Base-by-base conservation (phyloP, 2,329 filamentous ascomycete species). In the Fusarium goolgardi region DNA sequence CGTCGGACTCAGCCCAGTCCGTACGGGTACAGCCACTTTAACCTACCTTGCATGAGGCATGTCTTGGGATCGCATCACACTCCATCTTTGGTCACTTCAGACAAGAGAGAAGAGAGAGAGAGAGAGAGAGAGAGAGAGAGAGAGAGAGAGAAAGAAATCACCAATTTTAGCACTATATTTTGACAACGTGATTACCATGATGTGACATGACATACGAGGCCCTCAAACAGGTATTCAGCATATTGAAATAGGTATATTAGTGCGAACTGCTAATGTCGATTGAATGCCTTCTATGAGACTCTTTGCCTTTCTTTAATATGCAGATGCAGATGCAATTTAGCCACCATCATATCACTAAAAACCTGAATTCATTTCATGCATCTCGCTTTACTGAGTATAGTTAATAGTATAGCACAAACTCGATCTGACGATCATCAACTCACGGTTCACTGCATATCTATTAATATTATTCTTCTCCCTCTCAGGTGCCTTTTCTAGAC, bases 21-120 rank as follows among this genome's bases (percentile, higher is more conserved):
- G 46, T 50, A 50, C n/a, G 21, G 41, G 63, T 63, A 69, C 53
- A 66, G 65, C 65, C 65, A 68, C 65, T 44, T 25, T 57, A 40
- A 27, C 34, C 46, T 46, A 32, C 34, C 46, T 46, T 56, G 34
- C 37, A 53, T 58, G 34, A 23, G 29, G 18, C 41, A n/a, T 49
- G 41, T 59, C 39, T 41, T 41, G 21, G 20, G 23, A 60, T 63
- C 34, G 47, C 46, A 47, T 62, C 59, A 63, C 55, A 45, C n/a
- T 32, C 47, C 39, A n/a, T 37, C 31, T 44, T 40, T 44, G 23
- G 25, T 27, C 25, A n/a, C 3, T 44, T 43, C 15, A 43, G 16
- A 43, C 15, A 27, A n/a, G 6, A 44, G 18, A 29, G 41, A 44
- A 27, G 6, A 25, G 5, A 43, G 16, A 43, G 3, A 29, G 27